phyloP scores from a whole-genome alignment of 2,329 filamentous ascomycete genomes.

The Leptographium lundbergii region DNA sequence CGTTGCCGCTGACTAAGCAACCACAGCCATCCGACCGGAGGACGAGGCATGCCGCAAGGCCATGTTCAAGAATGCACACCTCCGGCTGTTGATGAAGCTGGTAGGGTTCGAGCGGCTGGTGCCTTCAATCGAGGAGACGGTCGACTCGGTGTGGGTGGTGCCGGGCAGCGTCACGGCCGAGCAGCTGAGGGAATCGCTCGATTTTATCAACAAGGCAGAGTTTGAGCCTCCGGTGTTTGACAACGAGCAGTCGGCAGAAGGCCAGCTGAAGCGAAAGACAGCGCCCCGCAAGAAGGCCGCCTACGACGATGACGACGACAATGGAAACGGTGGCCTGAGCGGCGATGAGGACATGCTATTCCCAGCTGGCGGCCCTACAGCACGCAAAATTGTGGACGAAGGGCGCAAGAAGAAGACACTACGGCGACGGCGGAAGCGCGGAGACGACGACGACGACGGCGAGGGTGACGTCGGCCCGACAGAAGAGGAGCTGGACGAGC shows the following conservation, averaged over 20 bases:
- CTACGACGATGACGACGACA: slow-evolving; percentile 22
- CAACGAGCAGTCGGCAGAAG: slow-evolving; percentile 59
- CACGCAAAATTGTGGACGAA: slow-evolving; percentile 37
- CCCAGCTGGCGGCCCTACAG: slow-evolving; percentile 52
- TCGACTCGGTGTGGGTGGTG: slow-evolving; percentile 67
- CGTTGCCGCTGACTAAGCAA: background rate
- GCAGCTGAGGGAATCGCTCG: slow-evolving; percentile 54
- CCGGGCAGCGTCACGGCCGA: slow-evolving; percentile 52
- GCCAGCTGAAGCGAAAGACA: slow-evolving; percentile 65
- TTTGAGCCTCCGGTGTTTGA: slow-evolving; percentile 68
- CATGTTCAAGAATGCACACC: slow-evolving; percentile 79
- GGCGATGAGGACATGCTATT: slow-evolving; percentile 50
- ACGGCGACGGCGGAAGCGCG: slow-evolving; percentile 35
- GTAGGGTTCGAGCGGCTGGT: slow-evolving; percentile 53
- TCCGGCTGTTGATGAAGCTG: slow-evolving; percentile 72
- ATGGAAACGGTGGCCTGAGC: slow-evolving; percentile 21
- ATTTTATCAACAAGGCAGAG: slow-evolving; percentile 64
- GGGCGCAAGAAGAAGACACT: slow-evolving; percentile 38
- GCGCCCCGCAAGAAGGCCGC: slow-evolving; percentile 28
- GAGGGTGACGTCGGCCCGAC: slow-evolving; percentile 31
- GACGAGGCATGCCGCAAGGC: slow-evolving; percentile 55
- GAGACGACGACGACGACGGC: slow-evolving; percentile 28
- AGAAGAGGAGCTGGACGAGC: slow-evolving; percentile 50
- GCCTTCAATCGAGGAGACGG: slow-evolving; percentile 50
- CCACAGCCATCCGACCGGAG: slow-evolving; percentile 46